phyloP scores from a whole-genome alignment of 768 basidiomycete species.

The Boletus sp. region DNA sequence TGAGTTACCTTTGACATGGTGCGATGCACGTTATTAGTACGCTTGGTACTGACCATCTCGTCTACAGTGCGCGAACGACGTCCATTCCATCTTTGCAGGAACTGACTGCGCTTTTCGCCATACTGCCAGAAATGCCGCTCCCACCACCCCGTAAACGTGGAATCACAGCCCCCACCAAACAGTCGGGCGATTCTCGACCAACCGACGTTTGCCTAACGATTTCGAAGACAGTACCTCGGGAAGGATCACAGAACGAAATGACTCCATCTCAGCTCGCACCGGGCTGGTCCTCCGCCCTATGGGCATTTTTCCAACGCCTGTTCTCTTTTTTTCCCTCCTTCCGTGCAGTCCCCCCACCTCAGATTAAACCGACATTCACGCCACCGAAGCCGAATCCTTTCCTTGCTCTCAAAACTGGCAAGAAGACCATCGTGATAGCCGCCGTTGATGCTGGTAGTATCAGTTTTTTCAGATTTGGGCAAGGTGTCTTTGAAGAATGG shows the following conservation, averaged over 20 bases:
- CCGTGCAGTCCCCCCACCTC: not conserved
- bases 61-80: conserved; percentile 72
- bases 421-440: conserved; percentile 80
- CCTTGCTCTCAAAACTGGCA: conserved; percentile 77
- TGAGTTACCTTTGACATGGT: conserved; percentile 37
- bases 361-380: conserved; percentile 26
- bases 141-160: conserved; percentile 53
- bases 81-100: conserved; percentile 81
- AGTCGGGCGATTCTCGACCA: not conserved
- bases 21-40: not conserved
- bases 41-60: conserved; percentile 2
- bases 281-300: not conserved
- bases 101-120: conserved; percentile 67
- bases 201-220: conserved; percentile 4
- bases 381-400: conserved; percentile 66
- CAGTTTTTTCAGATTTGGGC: conserved; percentile 85
- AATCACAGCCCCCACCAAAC: not conserved
- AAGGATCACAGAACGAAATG: not conserved
- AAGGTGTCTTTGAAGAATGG: conserved; percentile 84
- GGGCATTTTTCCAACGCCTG: conserved; percentile 1
- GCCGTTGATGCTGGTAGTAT: conserved; percentile 86
- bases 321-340: conserved; percentile 8
- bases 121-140: conserved; percentile 60
- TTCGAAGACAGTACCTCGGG: not conserved
- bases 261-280: not conserved